phyloP scores from a whole-genome alignment of 139 green algal species.

The Raphidocelis subcapitata region DNA sequence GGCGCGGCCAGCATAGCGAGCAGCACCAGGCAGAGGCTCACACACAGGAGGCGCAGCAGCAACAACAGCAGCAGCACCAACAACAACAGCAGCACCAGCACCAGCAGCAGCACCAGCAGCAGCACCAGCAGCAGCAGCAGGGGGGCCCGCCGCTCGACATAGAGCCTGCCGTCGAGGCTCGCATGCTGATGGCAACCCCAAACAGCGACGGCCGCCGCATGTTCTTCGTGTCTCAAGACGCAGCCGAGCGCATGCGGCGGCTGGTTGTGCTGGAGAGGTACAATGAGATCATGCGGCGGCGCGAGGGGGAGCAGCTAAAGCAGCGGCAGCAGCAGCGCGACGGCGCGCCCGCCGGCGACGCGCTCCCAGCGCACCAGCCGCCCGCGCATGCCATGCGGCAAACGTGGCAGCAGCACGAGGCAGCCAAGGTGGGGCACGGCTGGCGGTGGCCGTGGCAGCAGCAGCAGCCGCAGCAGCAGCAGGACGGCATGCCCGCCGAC shows the following conservation, averaged over 20 bases:
- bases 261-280: background rate
- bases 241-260: constrained; percentile 12
- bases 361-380: background rate
- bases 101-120: constrained; percentile 23
- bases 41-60: constrained; percentile 1
- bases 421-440: too few relatives aligned
- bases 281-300: background rate
- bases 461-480: too few relatives aligned
- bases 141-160: background rate
- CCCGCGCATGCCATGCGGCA: background rate
- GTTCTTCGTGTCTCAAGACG: constrained; percentile 4
- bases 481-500: too few relatives aligned
- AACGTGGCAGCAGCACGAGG: background rate
- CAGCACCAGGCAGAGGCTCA: too few relatives aligned
- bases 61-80: background rate
- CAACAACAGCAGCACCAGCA: constrained; percentile 2
- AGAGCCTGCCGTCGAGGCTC: background rate
- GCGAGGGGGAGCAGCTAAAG: background rate
- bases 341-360: background rate
- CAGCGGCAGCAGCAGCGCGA: background rate
- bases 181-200: background rate
- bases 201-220: background rate
- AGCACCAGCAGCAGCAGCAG: background rate
- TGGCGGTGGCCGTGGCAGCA: too few relatives aligned
- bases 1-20: background rate